Evolutionary conservation across 129 eudicot genomes (phyloP).

Genomic region (Solidago caesia): DNA sequence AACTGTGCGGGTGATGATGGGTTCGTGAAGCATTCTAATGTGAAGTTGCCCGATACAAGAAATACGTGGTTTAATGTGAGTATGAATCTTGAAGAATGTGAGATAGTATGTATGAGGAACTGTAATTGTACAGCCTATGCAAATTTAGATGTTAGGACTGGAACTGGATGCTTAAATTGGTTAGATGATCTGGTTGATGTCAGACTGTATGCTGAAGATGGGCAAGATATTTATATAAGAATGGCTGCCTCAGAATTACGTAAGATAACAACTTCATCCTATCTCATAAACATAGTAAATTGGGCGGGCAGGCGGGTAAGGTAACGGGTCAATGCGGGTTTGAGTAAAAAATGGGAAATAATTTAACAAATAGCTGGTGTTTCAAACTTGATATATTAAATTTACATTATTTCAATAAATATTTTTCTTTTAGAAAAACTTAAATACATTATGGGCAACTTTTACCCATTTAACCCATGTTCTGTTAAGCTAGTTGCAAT

Average conservation of each 20-base stretch:
- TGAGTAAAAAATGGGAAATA: too few relatives aligned
- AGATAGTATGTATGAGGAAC: conserved; percentile 32
- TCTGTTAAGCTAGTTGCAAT: neutral
- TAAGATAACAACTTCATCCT: conserved; percentile 15
- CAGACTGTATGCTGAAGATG: conserved; percentile 36
- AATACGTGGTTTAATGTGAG: conserved; percentile 33
- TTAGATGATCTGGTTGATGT: conserved; percentile 50
- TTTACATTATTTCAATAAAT: too few relatives aligned
- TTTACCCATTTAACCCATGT: neutral
- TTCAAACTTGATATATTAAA: too few relatives aligned
- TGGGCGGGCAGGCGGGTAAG: neutral
- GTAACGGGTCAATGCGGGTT: too few relatives aligned
- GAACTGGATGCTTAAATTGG: conserved; percentile 58
- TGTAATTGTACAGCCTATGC: conserved; percentile 56
- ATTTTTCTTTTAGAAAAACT: too few relatives aligned
- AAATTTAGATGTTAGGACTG: conserved; percentile 27
- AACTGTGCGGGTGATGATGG: conserved; percentile 40
- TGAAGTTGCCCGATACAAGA: conserved; percentile 39
- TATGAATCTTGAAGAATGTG: conserved; percentile 45
- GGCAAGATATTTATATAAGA: conserved; percentile 48
- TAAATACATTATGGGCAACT: too few relatives aligned
- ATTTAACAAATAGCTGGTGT: too few relatives aligned
- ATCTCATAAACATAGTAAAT: neutral
- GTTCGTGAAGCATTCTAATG: conserved; percentile 28
- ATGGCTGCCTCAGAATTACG: conserved; percentile 48